These are phyloP conservation scores for Graphilbum fragrans DNA, from an alignment of 2,329 filamentous ascomycete species.

Conservation along the genomic window DNA sequence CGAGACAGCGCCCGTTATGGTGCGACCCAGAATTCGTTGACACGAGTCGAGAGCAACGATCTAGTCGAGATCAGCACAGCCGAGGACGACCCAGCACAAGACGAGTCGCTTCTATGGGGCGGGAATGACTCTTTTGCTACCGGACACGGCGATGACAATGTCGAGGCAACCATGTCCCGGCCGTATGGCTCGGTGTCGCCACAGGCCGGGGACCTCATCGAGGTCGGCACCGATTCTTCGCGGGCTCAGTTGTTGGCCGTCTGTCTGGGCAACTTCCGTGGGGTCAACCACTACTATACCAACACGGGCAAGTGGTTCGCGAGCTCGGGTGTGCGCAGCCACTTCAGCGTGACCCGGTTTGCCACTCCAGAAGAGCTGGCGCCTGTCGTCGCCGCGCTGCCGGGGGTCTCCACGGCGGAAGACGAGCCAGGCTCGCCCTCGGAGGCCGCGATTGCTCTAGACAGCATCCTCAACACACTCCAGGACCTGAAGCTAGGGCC, in stretches of 20 bases:
- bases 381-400: constrained; percentile 26
- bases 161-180: constrained; percentile 7
- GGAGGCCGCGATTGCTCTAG: constrained; percentile 7
- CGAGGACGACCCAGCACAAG: background rate
- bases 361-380: constrained; percentile 26
- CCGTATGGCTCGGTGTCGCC: constrained; percentile 14
- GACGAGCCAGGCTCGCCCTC: background rate
- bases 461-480: constrained; percentile 20
- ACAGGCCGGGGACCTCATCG: constrained; percentile 36
- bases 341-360: constrained; percentile 39
- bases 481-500: constrained; percentile 28
- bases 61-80: constrained; percentile 14
- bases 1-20: constrained; percentile 16
- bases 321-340: constrained; percentile 26
- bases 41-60: constrained; percentile 19
- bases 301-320: constrained; percentile 39
- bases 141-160: constrained; percentile 6
- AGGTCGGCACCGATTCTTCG: constrained; percentile 21
- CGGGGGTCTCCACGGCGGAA: constrained; percentile 11
- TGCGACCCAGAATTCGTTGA: constrained; percentile 21
- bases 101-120: background rate
- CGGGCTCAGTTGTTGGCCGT: constrained; percentile 36
- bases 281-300: constrained; percentile 41
- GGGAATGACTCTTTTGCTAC: background rate
- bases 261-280: constrained; percentile 38